These are phyloP conservation scores for Verticillium nubilum DNA, from an alignment of 2,329 filamentous ascomycete species.

Conservation along the genomic window DNA sequence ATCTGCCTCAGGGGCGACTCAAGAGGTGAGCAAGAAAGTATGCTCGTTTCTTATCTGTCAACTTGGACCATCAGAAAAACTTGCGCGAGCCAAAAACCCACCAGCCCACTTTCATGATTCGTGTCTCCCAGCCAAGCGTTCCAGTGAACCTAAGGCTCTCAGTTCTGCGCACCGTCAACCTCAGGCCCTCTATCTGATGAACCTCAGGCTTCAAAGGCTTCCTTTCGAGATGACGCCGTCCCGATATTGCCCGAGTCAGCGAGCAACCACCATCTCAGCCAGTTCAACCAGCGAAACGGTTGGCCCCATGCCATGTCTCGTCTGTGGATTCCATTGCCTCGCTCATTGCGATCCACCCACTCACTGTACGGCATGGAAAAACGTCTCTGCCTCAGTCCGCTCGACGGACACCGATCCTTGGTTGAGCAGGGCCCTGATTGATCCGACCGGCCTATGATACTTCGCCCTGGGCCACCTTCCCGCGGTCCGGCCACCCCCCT, in stretches of 20 bases:
- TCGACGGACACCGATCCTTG: background rate
- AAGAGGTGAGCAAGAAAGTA: background rate
- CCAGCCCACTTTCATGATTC: conserved; percentile 2
- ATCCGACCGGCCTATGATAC: conserved; percentile 11
- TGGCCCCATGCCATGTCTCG: background rate
- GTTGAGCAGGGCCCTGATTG: conserved; percentile 4
- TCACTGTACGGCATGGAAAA: background rate
- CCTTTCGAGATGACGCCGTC: background rate
- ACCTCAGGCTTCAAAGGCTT: conserved; percentile 8
- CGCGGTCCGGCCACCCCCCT: conserved; percentile 13
- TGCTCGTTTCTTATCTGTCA: background rate
- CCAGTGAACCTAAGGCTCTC: conserved; percentile 8
- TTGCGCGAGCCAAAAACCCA: background rate
- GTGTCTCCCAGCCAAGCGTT: conserved; percentile 1
- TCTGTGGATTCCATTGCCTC: background rate
- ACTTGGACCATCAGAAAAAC: background rate
- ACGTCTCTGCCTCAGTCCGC: background rate
- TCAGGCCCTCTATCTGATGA: background rate
- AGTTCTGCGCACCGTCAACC: background rate
- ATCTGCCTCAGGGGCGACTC: too few species aligned
- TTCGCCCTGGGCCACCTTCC: conserved; percentile 14
- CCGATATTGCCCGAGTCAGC: conserved; percentile 2
- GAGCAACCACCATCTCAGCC: background rate
- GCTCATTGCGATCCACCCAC: conserved; percentile 1
- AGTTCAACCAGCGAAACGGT: background rate